phyloP scores from a whole-genome alignment of 2,329 filamentous ascomycete genomes.

The Dactylellina cionopaga region DNA sequence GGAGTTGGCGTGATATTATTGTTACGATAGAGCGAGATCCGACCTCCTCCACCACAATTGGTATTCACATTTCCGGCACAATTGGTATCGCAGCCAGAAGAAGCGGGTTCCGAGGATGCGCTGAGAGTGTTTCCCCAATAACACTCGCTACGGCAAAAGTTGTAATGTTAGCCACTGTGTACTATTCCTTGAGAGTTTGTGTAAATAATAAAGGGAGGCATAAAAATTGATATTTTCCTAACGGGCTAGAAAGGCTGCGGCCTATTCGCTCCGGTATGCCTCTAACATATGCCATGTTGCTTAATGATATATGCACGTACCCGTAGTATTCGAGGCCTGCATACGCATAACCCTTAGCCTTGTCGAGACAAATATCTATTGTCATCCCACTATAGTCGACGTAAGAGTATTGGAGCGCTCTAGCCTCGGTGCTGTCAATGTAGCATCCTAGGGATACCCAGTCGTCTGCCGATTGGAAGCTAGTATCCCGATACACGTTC shows the following conservation, averaged over 20 bases:
- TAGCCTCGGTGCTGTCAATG: neutral
- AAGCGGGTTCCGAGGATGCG: neutral
- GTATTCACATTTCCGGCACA: neutral
- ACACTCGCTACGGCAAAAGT: slow-evolving; percentile 8
- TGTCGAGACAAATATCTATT: neutral
- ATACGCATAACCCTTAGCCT: neutral
- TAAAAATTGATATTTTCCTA: too few species aligned
- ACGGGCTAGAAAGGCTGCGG: too few species aligned
- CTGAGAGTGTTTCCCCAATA: slow-evolving; percentile 5
- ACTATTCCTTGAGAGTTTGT: neutral
- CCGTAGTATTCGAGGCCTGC: slow-evolving; percentile 12
- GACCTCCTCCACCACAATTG: neutral
- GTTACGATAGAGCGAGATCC: neutral
- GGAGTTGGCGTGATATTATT: slow-evolving; percentile 1
- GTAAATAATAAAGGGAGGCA: too few species aligned
- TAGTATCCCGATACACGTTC: neutral
- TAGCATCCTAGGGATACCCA: slow-evolving; percentile 1
- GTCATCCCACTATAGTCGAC: slow-evolving; percentile 8
- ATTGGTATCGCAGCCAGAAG: neutral
- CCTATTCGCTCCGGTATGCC: too few species aligned
- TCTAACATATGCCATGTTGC: too few species aligned
- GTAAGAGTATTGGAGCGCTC: neutral
- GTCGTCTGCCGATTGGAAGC: neutral
- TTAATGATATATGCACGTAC: neutral
- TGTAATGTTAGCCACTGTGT: neutral